phyloP scores from a whole-genome alignment of 306 rosid genomes.

The Castanopsis chinensis region DNA sequence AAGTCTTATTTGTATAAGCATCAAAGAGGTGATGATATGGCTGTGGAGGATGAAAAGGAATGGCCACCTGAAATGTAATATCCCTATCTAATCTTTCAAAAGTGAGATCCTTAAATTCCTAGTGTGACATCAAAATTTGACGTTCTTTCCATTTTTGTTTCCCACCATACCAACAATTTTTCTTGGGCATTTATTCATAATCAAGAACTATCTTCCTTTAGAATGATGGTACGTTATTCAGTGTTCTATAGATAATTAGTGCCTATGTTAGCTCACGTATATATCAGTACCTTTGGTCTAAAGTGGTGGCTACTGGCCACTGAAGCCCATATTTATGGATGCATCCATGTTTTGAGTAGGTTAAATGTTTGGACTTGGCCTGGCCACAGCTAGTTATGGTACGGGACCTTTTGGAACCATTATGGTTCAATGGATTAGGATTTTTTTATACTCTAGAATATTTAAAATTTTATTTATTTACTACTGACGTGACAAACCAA shows the following conservation, averaged over 20 bases:
- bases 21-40: slow-evolving; percentile 12
- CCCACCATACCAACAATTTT: slow-evolving; percentile 28
- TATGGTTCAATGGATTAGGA: neutral
- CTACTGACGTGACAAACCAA: too few species aligned
- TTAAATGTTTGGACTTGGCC: too few species aligned
- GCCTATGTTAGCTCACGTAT: neutral
- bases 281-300: neutral
- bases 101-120: slow-evolving; percentile 9
- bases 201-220: neutral
- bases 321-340: neutral
- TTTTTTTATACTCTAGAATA: too few species aligned
- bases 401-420: neutral
- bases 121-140: slow-evolving; percentile 21
- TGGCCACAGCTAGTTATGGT: neutral
- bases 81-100: slow-evolving; percentile 5
- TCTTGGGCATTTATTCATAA: neutral
- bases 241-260: neutral
- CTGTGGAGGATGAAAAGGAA: slow-evolving; percentile 10
- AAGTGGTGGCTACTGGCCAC: neutral
- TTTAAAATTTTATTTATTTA: too few species aligned
- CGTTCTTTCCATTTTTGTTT: slow-evolving; percentile 17
- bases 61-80: neutral
- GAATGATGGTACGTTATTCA: neutral
- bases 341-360: neutral
- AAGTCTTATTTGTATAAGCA: slow-evolving; percentile 5